Evolutionary conservation across 345 rosid genomes (phyloP).

Genomic region (Salix koriyanagi): DNA sequence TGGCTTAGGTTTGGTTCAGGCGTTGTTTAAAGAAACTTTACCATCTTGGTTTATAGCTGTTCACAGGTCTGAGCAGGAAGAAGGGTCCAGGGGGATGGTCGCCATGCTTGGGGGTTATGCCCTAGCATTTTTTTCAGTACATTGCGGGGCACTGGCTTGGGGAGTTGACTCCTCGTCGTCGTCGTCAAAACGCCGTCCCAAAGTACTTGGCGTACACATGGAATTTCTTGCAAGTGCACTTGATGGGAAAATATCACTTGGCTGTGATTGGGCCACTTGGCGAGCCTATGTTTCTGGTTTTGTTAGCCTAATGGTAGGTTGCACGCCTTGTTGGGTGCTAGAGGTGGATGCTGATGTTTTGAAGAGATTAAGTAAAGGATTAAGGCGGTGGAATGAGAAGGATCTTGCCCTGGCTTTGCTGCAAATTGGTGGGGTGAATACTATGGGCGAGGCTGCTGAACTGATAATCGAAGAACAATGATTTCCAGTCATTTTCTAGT

Average conservation of each 20-base stretch:
- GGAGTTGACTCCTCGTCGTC: slow-evolving; percentile 68
- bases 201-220: slow-evolving; percentile 63
- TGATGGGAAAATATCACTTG: slow-evolving; percentile 83
- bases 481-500: background rate
- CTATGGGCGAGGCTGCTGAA: slow-evolving; percentile 67
- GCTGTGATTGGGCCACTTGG: slow-evolving; percentile 79
- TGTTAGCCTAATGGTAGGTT: slow-evolving; percentile 65
- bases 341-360: slow-evolving; percentile 71
- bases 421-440: slow-evolving; percentile 59
- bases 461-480: slow-evolving; percentile 42
- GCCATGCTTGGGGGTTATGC: slow-evolving; percentile 85
- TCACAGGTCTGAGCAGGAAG: slow-evolving; percentile 55
- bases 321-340: slow-evolving; percentile 71
- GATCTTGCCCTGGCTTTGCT: slow-evolving; percentile 77
- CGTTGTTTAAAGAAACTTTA: slow-evolving; percentile 72
- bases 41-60: slow-evolving; percentile 91
- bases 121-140: slow-evolving; percentile 69
- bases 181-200: slow-evolving; percentile 66
- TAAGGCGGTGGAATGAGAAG: slow-evolving; percentile 79
- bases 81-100: slow-evolving; percentile 52
- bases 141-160: slow-evolving; percentile 86
- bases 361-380: slow-evolving; percentile 73
- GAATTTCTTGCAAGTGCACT: slow-evolving; percentile 80
- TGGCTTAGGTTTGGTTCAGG: slow-evolving; percentile 65
- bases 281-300: slow-evolving; percentile 77